These are phyloP conservation scores for Trichophaea hybrida DNA, from an alignment of 2,329 filamentous ascomycete species.

Conservation along the genomic window DNA sequence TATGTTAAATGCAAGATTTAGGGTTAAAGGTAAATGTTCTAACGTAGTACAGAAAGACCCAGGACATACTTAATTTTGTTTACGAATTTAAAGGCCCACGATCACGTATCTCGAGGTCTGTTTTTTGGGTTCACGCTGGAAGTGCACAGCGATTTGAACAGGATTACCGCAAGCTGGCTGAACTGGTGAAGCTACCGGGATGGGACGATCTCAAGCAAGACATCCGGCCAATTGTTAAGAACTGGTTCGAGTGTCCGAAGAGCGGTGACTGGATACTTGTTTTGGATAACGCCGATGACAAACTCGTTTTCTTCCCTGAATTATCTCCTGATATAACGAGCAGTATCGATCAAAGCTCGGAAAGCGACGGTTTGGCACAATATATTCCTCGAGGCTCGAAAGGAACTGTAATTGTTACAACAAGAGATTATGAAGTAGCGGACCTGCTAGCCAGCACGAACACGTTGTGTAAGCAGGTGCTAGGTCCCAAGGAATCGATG, in stretches of 20 bases:
- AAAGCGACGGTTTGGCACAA: background rate
- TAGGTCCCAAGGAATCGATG: background rate
- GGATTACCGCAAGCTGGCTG: constrained; percentile 18
- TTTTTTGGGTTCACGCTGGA: constrained; percentile 34
- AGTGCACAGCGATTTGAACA: constrained; percentile 18
- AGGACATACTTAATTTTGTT: constrained; percentile 31
- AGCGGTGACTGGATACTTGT: constrained; percentile 13
- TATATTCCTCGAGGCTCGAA: constrained; percentile 6
- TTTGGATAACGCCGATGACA: constrained; percentile 13
- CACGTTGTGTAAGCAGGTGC: too few relatives aligned
- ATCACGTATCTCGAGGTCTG: too few relatives aligned
- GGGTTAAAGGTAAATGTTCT: background rate
- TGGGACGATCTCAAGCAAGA: constrained; percentile 4
- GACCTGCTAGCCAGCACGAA: background rate
- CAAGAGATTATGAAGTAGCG: constrained; percentile 3
- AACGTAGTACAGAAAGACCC: constrained; percentile 29
- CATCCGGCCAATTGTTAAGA: background rate
- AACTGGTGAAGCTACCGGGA: constrained; percentile 4
- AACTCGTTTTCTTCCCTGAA: constrained; percentile 5
- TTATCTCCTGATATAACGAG: too few relatives aligned
- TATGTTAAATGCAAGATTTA: too few relatives aligned
- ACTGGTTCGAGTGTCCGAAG: constrained; percentile 6
- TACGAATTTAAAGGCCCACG: constrained; percentile 26
- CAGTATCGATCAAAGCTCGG: too few relatives aligned
- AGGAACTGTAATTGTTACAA: constrained; percentile 13